phyloP scores from a whole-genome alignment of 306 rosid species.

The Aeschynomene evenia region DNA sequence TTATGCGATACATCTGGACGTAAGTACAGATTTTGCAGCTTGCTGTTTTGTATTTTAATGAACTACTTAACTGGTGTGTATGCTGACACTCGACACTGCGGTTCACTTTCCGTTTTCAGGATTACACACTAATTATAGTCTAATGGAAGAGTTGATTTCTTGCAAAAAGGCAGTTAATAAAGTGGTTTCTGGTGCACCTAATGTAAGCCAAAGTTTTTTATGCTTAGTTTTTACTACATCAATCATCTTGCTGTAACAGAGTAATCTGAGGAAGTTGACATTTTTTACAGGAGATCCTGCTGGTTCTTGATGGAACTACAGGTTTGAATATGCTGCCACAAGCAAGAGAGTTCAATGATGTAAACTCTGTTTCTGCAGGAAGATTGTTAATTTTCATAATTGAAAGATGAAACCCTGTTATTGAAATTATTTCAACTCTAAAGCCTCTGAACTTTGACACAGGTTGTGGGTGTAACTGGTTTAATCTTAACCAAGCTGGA shows the following conservation, averaged over 20 bases:
- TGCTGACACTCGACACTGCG: slow-evolving; percentile 21
- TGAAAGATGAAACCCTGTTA: slow-evolving; percentile 17
- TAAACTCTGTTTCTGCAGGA: slow-evolving; percentile 39
- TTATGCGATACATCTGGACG: slow-evolving; percentile 97
- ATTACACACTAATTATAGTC: slow-evolving; percentile 90
- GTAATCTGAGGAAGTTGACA: background rate
- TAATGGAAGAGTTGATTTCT: slow-evolving; percentile 96
- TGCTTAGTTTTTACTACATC: background rate
- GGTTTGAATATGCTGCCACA: slow-evolving; percentile 99
- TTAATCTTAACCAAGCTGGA: slow-evolving; percentile 88
- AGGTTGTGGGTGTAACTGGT: slow-evolving; percentile 95
- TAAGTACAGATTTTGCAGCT: slow-evolving; percentile 45
- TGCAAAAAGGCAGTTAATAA: slow-evolving; percentile 89
- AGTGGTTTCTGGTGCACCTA: slow-evolving; percentile 83
- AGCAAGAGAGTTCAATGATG: slow-evolving; percentile 94
- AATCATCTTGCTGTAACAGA: slow-evolving; percentile 10
- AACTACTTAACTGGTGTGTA: slow-evolving; percentile 13
- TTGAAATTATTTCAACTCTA: slow-evolving; percentile 16
- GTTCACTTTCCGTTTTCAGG: slow-evolving; percentile 50
- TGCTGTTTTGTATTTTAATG: slow-evolving; percentile 22
- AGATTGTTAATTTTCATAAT: slow-evolving; percentile 14
- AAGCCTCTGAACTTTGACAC: slow-evolving; percentile 31
- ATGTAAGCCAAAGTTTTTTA: slow-evolving; percentile 51
- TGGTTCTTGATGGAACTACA: slow-evolving; percentile 93
- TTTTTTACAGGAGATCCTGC: slow-evolving; percentile 82